Percentiles rank a stretch among this genome's conserved stretches.
phyloP scores from a whole-genome alignment of 2,329 filamentous ascomycete species.

The Fragosphaeria purpurea region DNA sequence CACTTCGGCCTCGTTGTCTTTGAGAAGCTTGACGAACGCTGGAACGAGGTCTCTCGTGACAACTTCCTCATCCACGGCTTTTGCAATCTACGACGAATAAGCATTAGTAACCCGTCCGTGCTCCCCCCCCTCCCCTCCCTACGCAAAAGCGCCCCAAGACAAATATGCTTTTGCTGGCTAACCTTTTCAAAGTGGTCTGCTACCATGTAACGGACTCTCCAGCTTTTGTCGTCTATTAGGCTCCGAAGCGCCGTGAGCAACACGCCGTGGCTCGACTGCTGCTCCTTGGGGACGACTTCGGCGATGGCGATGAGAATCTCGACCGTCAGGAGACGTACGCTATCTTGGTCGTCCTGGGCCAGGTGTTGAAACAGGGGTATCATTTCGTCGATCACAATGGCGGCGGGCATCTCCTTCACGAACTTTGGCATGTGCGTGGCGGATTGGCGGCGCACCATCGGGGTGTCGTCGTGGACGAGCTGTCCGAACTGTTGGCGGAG shows the following conservation, averaged over 20 bases:
- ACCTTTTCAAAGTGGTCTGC: constrained; percentile 98
- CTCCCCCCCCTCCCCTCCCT: too few relatives aligned
- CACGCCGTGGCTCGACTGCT: constrained; percentile 92
- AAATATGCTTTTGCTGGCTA: not conserved
- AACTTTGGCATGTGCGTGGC: constrained; percentile 96
- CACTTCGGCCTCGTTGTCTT: constrained; percentile 96
- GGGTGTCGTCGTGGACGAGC: constrained; percentile 95
- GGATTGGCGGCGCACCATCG: constrained; percentile 95
- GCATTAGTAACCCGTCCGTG: not conserved
- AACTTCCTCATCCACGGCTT: constrained; percentile 95
- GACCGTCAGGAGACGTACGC: constrained; percentile 87
- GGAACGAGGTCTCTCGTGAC: constrained; percentile 89
- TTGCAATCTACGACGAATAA: constrained; percentile 61
- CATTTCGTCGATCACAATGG: constrained; percentile 95
- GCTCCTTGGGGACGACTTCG: constrained; percentile 94
- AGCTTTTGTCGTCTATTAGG: constrained; percentile 98
- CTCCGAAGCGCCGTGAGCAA: constrained; percentile 81
- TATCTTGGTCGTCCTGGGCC: constrained; percentile 93
- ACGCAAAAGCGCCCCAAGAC: too few relatives aligned
- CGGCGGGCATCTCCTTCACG: constrained; percentile 88
- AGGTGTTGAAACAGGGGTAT: constrained; percentile 98
- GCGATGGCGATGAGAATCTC: constrained; percentile 94
- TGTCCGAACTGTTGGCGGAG: constrained; percentile 85
- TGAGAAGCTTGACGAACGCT: constrained; percentile 92
- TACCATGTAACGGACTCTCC: constrained; percentile 98